Evolutionary conservation across 805 yeast genomes (phyloP), one percentile per base, ranked within the genome.

Genomic region (Zygoascus flipseniorum): DNA sequence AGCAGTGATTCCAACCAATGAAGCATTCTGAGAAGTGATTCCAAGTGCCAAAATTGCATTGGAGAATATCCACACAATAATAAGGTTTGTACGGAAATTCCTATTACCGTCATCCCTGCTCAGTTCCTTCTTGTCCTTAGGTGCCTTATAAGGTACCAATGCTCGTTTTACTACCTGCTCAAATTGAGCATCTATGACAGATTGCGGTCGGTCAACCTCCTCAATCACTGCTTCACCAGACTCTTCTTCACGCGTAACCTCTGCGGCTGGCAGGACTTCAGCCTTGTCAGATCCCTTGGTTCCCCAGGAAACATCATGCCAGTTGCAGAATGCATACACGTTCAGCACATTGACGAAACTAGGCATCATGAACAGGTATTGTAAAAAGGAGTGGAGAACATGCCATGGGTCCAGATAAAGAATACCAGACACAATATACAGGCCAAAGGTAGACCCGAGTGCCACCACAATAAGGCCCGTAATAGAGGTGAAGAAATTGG

Each of bases 231-330:
- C 75, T 6, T 56, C 60, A 37, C 77, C 74, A 60, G 83, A 83
- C 58, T 77, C 81, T 52, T 76, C 79, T 51, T 74, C 71, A 41
- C 73, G 75, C 59, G 75, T 78, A 18, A 65, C 60, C 44, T 66
- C 67, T 11, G 78, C 81, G 1, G 69, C 75, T 50, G 85, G 85
- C 63, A 81, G 72, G 42, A 77, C 79, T 37, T 69, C 74, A 5
- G 81, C 80, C 2, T 62, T 65, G 51, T 67, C 85, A 44, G 81
- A 79, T 43, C 86, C 86, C 65, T 82, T 82, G n/a, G 86, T 82
- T 54, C 86, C 86, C 86, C 86, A 82, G 1, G 86, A 82, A 48
- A 82, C 78, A 67, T 82, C 86, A 63, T 82, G 86, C 71, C 82
- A 80, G 67, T 82, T 82, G 71, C 85, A 82, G 65, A 82, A 82